Conservation (phyloP, 1,284 basidiomycete species). For the Ganoderma meredithae region DNA sequence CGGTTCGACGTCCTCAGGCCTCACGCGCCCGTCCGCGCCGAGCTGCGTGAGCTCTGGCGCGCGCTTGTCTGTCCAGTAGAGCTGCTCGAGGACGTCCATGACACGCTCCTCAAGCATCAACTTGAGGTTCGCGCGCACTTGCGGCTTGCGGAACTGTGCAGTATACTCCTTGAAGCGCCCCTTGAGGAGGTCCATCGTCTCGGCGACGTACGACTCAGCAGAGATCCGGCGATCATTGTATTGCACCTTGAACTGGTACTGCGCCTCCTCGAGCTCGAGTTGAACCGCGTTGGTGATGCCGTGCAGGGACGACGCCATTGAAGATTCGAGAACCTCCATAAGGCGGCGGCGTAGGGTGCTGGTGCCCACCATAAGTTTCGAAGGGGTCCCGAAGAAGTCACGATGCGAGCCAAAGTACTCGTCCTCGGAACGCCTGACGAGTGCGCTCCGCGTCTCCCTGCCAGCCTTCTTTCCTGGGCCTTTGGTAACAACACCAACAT, state of each 20-base stretch:
- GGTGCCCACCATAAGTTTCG: constrained; percentile 88
- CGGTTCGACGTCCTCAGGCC: constrained; percentile 82
- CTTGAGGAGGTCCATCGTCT: constrained; percentile 95
- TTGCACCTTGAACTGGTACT: constrained; percentile 99
- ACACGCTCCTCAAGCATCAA: constrained; percentile 94
- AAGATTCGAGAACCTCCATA: constrained; percentile 97
- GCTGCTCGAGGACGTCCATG: constrained; percentile 95
- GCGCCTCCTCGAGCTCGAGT: constrained; percentile 94
- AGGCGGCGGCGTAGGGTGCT: constrained; percentile 87
- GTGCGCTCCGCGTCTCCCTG: constrained; percentile 54
- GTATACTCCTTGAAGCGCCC: constrained; percentile 90
- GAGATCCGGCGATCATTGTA: constrained; percentile 97
- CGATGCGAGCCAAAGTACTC: constrained; percentile 82
- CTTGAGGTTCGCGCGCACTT: constrained; percentile 90
- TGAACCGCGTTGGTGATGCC: constrained; percentile 97
- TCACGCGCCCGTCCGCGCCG: constrained; percentile 75
- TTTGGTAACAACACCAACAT: constrained; percentile 97
- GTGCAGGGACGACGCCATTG: constrained; percentile 95
- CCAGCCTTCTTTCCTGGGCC: constrained; percentile 56
- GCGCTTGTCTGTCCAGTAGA: constrained; percentile 96
- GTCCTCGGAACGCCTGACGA: constrained; percentile 76
- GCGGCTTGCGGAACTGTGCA: constrained; percentile 86
- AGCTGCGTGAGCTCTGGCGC: constrained; percentile 79
- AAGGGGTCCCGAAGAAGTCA: constrained; percentile 76
- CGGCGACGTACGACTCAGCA: constrained; percentile 97